Evolutionary conservation across 2,329 filamentous ascomycete genomes (phyloP).

Genomic region (Didymellaceae sp.): DNA sequence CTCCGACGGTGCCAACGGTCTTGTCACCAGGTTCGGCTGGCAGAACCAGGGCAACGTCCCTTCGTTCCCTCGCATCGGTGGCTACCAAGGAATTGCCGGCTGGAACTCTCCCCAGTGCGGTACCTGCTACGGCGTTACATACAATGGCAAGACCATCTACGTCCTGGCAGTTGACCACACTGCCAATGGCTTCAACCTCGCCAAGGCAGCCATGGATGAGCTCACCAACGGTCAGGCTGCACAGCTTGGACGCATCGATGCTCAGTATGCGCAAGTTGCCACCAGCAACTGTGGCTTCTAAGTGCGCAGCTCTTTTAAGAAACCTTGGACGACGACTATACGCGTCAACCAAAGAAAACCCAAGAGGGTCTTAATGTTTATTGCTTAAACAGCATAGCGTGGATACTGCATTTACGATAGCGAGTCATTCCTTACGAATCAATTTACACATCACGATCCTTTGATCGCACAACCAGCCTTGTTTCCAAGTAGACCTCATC

Average conservation of each 20-base stretch:
- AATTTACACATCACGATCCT: background rate
- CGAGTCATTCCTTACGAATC: slow-evolving; percentile 18
- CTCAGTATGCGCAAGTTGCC: slow-evolving; percentile 47
- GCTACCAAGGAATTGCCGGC: slow-evolving; percentile 54
- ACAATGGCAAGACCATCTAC: slow-evolving; percentile 56
- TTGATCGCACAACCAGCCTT: background rate
- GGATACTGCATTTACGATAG: slow-evolving; percentile 9
- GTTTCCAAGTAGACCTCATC: background rate
- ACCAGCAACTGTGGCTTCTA: slow-evolving; percentile 45
- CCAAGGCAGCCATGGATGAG: slow-evolving; percentile 55
- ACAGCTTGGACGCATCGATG: slow-evolving; percentile 54
- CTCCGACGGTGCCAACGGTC: slow-evolving; percentile 71
- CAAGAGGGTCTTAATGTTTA: slow-evolving; percentile 14
- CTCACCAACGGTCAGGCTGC: slow-evolving; percentile 57
- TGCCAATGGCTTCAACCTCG: slow-evolving; percentile 58
- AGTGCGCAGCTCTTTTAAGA: background rate
- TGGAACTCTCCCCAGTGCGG: slow-evolving; percentile 59
- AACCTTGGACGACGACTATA: background rate
- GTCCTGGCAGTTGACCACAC: slow-evolving; percentile 58
- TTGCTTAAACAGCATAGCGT: slow-evolving; percentile 13
- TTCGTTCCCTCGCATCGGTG: slow-evolving; percentile 58
- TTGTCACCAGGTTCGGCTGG: slow-evolving; percentile 68
- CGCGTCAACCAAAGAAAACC: background rate
- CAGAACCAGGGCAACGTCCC: slow-evolving; percentile 55
- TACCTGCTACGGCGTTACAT: slow-evolving; percentile 60